Evolutionary conservation across 73 alveolate genomes (phyloP).

Genomic region (Blepharisma stoltei): DNA sequence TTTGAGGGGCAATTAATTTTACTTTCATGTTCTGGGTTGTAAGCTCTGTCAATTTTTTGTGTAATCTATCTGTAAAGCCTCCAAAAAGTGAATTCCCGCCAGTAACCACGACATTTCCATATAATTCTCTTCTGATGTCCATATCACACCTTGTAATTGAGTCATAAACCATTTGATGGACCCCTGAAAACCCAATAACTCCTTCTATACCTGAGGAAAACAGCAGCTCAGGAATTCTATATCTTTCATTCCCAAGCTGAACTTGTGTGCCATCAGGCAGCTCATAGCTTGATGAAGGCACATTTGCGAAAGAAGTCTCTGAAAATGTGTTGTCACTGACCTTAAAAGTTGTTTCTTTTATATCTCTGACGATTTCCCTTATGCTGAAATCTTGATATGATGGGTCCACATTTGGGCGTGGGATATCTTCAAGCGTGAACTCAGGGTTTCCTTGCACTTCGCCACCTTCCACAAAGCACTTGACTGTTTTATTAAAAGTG

Average conservation of each 20-base stretch:
- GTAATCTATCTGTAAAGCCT: conserved; percentile 81
- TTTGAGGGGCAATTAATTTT: conserved; percentile 72
- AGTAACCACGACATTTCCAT: conserved; percentile 68
- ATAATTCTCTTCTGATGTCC: conserved; percentile 85
- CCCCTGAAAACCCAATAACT: conserved; percentile 69
- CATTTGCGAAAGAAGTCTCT: conserved; percentile 32
- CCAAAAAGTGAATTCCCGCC: conserved; percentile 86
- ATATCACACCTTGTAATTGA: conserved; percentile 77
- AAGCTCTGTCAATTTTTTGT: conserved; percentile 68
- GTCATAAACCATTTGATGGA: conserved; percentile 85
- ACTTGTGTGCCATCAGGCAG: conserved; percentile 88
- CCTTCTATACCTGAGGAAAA: conserved; percentile 36
- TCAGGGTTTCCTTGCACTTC: conserved; percentile 32
- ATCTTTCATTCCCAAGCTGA: conserved; percentile 48
- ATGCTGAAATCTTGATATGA: conserved; percentile 59
- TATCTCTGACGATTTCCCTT: conserved; percentile 72
- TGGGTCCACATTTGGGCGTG: conserved; percentile 43
- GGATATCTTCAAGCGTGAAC: conserved; percentile 39
- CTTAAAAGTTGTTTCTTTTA: conserved; percentile 76
- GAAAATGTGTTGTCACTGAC: conserved; percentile 62
- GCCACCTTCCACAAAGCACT: conserved; percentile 43
- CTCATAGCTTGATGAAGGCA: conserved; percentile 62
- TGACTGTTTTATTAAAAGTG: conserved; percentile 49
- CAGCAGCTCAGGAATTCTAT: conserved; percentile 42
- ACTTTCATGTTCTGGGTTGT: conserved; percentile 70